Base-by-base conservation (phyloP, 148 eudicot genomes). In the Silene latifolia region DNA sequence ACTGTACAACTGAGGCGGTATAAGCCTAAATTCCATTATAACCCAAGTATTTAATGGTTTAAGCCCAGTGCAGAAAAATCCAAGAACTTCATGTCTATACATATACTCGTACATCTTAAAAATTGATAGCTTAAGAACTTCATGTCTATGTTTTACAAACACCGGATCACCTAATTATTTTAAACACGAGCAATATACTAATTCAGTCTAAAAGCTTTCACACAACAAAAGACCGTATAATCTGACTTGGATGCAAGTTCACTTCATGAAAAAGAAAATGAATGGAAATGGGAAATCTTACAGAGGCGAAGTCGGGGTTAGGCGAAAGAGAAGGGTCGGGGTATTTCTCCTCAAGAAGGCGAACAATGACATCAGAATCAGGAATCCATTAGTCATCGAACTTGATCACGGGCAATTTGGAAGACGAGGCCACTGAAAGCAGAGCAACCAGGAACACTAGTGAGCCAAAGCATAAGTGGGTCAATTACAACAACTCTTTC, bases 351-450 rank as follows among this genome's bases (percentile, higher is more conserved):
- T 92, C 97, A 76, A 92, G 54, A 57, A 89, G 48, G 7, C 84
- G 86, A 73, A 89, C 91, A 68, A 92, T 86, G 69, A 88, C 88
- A 86, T 89, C 97, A 78, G 97, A 92, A 76, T 89, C 94, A 60
- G 92, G 21, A 69, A 88, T 79, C 92, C 94, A 92, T 75, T 89
- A 85, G 20, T 82, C 92, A 57, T 88, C 97, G 61, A 83, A 83
- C 69, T 88, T 92, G 61, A 89, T 83, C 81, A 89, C 77, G 5
- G 97, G 97, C 59, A 92, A 92, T 71, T 85, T 87, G n/a, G n/a
- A n/a, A n/a, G n/a, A n/a, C n/a, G 13, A 73, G 39, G 2, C 57
- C 56, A 17, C 57, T 42, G 10, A 73, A 44, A 39, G 59, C 68
- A 23, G 76, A 73, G 59, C 76, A 73, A 62, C 76, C 76, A 20